These are phyloP conservation scores for Cryptococcus amylolentus DNA, from an alignment of 1,284 basidiomycete genomes.

Conservation along the genomic window DNA sequence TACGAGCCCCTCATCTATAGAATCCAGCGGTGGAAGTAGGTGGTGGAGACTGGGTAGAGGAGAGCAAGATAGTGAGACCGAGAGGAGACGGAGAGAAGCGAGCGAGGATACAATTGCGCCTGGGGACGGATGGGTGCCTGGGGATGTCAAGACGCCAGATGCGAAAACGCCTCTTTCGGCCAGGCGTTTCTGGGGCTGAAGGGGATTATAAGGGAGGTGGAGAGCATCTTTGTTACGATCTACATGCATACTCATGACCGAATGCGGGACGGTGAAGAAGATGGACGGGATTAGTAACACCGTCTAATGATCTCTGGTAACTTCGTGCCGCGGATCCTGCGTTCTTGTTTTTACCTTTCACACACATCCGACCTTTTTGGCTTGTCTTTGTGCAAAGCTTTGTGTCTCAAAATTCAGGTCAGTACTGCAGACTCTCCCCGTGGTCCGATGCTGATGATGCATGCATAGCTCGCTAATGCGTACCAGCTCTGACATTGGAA, in stretches of 20 bases:
- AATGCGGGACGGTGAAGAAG: background rate
- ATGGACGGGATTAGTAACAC: too few species aligned
- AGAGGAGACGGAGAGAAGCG: slow-evolving; percentile 15
- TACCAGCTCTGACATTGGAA: background rate
- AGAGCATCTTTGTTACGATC: background rate
- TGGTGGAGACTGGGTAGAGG: slow-evolving; percentile 32
- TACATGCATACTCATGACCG: background rate
- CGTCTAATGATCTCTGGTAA: too few species aligned
- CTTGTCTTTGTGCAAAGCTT: too few species aligned
- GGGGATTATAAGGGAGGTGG: background rate
- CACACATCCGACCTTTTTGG: too few species aligned
- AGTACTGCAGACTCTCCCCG: too few species aligned
- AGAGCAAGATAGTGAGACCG: background rate
- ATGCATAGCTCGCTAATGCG: background rate
- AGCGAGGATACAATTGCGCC: slow-evolving; percentile 21
- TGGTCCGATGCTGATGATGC: background rate
- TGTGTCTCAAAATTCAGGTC: too few species aligned
- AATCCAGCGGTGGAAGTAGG: slow-evolving; percentile 20
- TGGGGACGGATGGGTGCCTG: slow-evolving; percentile 1
- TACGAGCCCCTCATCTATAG: background rate
- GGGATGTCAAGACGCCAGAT: slow-evolving; percentile 10
- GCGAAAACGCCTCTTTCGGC: background rate
- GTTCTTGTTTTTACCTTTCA: too few species aligned
- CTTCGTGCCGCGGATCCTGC: too few species aligned
- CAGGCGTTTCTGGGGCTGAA: slow-evolving; percentile 13